Evolutionary conservation across 495 filamentous ascomycete genomes (phyloP).

Genomic region (Penicillium odoratum): DNA sequence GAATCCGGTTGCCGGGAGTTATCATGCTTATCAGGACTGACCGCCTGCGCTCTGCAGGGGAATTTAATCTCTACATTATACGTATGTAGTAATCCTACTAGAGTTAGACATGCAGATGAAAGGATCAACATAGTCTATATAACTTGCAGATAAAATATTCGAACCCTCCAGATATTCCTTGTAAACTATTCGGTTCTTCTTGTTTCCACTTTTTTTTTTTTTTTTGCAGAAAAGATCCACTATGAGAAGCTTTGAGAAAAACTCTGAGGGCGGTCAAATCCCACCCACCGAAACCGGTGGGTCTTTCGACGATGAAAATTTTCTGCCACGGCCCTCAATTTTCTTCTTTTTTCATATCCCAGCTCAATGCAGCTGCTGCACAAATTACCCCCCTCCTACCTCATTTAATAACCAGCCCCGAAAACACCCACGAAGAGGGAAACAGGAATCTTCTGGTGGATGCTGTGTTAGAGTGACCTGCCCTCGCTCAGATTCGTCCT

Average conservation of each 20-base stretch:
- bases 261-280: constrained; percentile 18
- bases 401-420: constrained; percentile 1
- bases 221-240: constrained; percentile 4
- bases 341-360: constrained; percentile 24
- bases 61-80: not conserved
- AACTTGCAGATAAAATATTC: not conserved
- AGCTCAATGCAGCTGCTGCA: constrained; percentile 28
- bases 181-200: not conserved
- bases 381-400: constrained; percentile 2
- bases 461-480: constrained; percentile 48
- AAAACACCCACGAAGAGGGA: not conserved
- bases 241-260: constrained; percentile 9
- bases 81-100: too few relatives aligned
- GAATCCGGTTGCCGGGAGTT: not conserved
- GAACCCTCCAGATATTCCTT: not conserved
- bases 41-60: not conserved
- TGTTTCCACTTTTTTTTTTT: constrained; percentile 8
- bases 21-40: constrained; percentile 1
- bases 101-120: too few relatives aligned
- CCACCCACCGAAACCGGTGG: constrained; percentile 19
- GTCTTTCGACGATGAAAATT: constrained; percentile 22
- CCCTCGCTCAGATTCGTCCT: constrained; percentile 37
- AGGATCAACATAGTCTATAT: too few relatives aligned
- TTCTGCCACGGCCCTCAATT: constrained; percentile 19
- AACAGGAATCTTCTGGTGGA: constrained; percentile 29